phyloP scores from a whole-genome alignment of 768 basidiomycete genomes.

The Auricularia sp. region DNA sequence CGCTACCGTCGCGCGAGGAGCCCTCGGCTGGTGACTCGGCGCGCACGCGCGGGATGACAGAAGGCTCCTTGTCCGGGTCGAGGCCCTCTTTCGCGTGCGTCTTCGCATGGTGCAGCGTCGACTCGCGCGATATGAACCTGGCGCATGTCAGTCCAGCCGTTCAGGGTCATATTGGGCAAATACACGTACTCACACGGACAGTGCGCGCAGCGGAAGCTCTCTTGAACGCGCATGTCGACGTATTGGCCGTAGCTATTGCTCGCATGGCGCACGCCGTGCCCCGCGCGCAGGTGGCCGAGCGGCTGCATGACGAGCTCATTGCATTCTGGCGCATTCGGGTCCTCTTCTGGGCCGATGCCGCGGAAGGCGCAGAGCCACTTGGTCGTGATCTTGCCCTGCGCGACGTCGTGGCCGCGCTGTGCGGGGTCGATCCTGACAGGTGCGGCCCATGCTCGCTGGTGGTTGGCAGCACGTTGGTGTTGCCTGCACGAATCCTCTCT shows the following conservation, averaged over 20 bases:
- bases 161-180: neutral
- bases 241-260: neutral
- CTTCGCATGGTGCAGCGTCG: neutral
- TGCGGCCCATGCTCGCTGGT: neutral
- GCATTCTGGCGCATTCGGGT: neutral
- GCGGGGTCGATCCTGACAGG: neutral
- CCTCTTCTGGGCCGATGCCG: neutral
- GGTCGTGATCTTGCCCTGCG: neutral
- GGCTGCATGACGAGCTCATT: neutral
- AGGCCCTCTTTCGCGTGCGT: neutral
- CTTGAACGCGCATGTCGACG: neutral
- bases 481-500: neutral
- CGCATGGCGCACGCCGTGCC: neutral
- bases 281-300: neutral
- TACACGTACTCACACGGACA: neutral
- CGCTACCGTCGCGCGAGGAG: too few species aligned
- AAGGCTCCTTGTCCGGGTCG: neutral
- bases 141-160: neutral
- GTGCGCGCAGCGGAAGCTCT: neutral
- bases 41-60: neutral
- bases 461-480: neutral
- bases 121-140: neutral
- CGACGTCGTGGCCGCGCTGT: neutral
- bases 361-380: neutral
- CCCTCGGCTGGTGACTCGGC: too few species aligned